Conservation (phyloP, 2,329 filamentous ascomycete genomes). For the Cordyceps fumosorosea region DNA sequence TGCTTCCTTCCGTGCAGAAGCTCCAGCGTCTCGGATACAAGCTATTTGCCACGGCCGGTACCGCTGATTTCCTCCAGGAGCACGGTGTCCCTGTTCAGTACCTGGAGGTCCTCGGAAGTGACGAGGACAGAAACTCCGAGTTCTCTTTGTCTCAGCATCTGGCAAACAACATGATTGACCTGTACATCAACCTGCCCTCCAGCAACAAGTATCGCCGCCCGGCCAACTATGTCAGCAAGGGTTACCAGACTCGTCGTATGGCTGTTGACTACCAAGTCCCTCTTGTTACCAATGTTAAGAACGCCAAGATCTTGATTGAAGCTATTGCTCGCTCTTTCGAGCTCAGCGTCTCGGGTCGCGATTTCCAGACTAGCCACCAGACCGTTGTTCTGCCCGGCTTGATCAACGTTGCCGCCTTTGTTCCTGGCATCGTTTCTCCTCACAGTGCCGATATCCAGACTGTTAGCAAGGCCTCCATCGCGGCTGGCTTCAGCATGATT, state of each 20-base stretch:
- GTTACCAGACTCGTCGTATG: conserved; percentile 94
- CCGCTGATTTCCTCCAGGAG: conserved; percentile 91
- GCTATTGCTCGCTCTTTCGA: conserved; percentile 86
- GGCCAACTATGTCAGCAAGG: conserved; percentile 97
- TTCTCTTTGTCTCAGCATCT: conserved; percentile 96
- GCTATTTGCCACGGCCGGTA: conserved; percentile 92
- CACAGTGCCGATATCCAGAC: conserved; percentile 61
- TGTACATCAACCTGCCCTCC: conserved; percentile 99
- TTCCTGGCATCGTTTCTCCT: conserved; percentile 61
- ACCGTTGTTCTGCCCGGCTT: conserved; percentile 67
- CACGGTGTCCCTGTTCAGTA: conserved; percentile 90
- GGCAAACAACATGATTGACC: conserved; percentile 93
- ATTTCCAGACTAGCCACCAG: conserved; percentile 86
- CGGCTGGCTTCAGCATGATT: conserved; percentile 73
- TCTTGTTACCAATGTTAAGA: conserved; percentile 97
- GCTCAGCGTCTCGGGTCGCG: conserved; percentile 72
- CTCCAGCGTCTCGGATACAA: conserved; percentile 90
- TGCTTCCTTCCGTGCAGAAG: conserved; percentile 87
- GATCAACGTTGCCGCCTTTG: conserved; percentile 74
- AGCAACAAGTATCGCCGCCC: conserved; percentile 95
- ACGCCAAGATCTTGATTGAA: conserved; percentile 94
- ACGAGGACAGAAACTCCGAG: conserved; percentile 85
- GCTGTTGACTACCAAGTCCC: conserved; percentile 96
- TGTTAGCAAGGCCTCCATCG: conserved; percentile 67
- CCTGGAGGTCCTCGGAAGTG: conserved; percentile 75